Conservation (phyloP, 345 rosid species). For the Mangifera indica region DNA sequence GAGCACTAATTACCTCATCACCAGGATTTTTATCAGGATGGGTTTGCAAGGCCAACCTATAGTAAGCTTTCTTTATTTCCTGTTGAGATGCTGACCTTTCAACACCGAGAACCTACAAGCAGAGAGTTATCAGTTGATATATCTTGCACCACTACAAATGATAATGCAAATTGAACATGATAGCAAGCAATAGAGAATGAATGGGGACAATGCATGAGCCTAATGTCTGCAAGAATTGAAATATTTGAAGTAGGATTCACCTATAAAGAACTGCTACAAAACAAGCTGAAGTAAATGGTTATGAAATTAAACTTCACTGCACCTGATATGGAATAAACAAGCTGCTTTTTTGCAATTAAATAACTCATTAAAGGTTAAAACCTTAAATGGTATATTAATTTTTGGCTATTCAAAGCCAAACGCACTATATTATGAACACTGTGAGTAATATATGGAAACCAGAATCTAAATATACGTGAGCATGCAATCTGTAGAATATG, state of each 20-base stretch:
- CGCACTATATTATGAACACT: neutral
- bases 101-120: conserved; percentile 73
- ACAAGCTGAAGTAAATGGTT: neutral
- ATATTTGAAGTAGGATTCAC: neutral
- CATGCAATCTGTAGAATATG: neutral
- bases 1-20: conserved; percentile 56
- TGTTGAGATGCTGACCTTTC: conserved; percentile 67
- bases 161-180: neutral
- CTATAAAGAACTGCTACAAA: neutral
- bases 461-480: neutral
- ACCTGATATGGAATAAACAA: neutral
- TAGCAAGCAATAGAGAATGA: neutral
- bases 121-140: neutral
- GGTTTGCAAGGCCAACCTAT: conserved; percentile 77
- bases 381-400: too few relatives aligned
- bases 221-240: neutral
- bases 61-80: conserved; percentile 85
- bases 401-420: neutral
- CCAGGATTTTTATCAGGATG: conserved; percentile 95
- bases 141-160: conserved; percentile 9
- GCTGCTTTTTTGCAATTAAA: neutral
- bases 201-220: neutral
- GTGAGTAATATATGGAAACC: neutral
- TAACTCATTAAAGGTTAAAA: neutral
- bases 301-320: neutral